These are phyloP conservation scores for Collariella sp. DNA, from an alignment of 495 filamentous ascomycete genomes.

Conservation along the genomic window DNA sequence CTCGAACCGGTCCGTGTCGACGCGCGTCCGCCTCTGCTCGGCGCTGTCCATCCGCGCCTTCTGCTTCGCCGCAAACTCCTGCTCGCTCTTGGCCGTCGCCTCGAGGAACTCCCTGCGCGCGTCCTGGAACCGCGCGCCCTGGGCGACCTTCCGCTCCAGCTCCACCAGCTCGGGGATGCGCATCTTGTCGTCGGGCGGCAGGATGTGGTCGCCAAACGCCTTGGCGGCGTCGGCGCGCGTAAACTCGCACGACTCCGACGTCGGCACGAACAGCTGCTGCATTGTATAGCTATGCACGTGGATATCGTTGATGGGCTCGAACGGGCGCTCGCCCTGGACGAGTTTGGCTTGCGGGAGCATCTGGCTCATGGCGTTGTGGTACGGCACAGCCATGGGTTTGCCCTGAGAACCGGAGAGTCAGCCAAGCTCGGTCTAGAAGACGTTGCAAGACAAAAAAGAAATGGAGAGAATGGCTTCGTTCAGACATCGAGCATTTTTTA, in stretches of 20 bases:
- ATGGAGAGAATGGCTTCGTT: slow-evolving; percentile 9
- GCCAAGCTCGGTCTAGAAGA: background rate
- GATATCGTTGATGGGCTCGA: slow-evolving; percentile 90
- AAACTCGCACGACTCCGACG: slow-evolving; percentile 82
- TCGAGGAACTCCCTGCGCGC: slow-evolving; percentile 30
- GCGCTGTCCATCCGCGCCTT: slow-evolving; percentile 33
- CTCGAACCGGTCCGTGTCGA: slow-evolving; percentile 52
- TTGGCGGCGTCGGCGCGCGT: slow-evolving; percentile 82
- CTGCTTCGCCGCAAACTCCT: slow-evolving; percentile 29
- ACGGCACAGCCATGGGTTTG: slow-evolving; percentile 67
- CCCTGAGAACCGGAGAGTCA: slow-evolving; percentile 43
- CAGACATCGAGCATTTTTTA: slow-evolving; percentile 40
- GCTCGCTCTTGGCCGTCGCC: slow-evolving; percentile 28
- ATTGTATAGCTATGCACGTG: slow-evolving; percentile 70
- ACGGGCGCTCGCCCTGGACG: slow-evolving; percentile 28
- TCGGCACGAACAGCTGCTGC: slow-evolving; percentile 81
- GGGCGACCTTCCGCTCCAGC: slow-evolving; percentile 43
- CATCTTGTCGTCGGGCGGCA: slow-evolving; percentile 77
- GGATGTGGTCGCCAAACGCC: slow-evolving; percentile 62
- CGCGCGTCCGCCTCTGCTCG: slow-evolving; percentile 39
- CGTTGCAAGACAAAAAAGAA: background rate
- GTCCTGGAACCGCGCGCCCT: slow-evolving; percentile 14
- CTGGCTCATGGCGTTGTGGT: slow-evolving; percentile 60
- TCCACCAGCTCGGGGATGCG: slow-evolving; percentile 78
- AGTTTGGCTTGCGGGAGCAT: slow-evolving; percentile 62